Percentiles rank a stretch among this genome's conserved stretches.
Conservation (phyloP, 2,329 filamentous ascomycete species). For the Canariomyces notabilis region DNA sequence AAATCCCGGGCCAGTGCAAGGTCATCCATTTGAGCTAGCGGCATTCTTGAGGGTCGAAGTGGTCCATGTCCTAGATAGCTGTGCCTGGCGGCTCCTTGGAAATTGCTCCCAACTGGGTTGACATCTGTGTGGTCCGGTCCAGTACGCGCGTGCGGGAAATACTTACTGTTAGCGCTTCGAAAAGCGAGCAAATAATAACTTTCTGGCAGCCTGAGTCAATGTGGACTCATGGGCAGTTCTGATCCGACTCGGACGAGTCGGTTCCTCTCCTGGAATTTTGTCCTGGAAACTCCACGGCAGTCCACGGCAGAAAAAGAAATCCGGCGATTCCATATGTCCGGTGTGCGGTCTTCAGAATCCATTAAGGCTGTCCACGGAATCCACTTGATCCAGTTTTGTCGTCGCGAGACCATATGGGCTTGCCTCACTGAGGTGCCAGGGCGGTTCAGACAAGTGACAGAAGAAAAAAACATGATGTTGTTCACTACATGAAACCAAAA, state of each 20-base stretch:
- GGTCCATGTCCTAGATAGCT: too few species aligned
- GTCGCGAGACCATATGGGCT: conserved; percentile 6
- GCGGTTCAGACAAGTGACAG: conserved; percentile 12
- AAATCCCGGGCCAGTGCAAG: background rate
- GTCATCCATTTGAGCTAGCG: too few species aligned
- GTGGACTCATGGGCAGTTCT: conserved; percentile 8
- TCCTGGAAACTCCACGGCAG: conserved; percentile 3
- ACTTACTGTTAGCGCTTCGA: conserved; percentile 4
- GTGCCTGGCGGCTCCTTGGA: too few species aligned
- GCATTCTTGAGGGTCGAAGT: too few species aligned
- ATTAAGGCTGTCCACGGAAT: conserved; percentile 4
- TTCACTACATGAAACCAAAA: conserved; percentile 29
- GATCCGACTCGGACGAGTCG: conserved; percentile 19
- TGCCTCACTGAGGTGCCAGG: conserved; percentile 22
- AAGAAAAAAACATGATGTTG: conserved; percentile 29
- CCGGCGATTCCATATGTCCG: background rate
- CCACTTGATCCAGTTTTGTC: background rate
- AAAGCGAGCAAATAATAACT: conserved; percentile 6
- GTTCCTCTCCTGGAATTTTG: conserved; percentile 1
- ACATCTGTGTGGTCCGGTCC: conserved; percentile 1
- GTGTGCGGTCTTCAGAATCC: background rate
- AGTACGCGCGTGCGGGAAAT: background rate
- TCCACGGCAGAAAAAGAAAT: conserved; percentile 9
- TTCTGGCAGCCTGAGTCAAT: too few species aligned
- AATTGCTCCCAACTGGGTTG: too few species aligned